Base-by-base conservation (phyloP, 2,329 filamentous ascomycete species). In the Rutstroemia sp. region DNA sequence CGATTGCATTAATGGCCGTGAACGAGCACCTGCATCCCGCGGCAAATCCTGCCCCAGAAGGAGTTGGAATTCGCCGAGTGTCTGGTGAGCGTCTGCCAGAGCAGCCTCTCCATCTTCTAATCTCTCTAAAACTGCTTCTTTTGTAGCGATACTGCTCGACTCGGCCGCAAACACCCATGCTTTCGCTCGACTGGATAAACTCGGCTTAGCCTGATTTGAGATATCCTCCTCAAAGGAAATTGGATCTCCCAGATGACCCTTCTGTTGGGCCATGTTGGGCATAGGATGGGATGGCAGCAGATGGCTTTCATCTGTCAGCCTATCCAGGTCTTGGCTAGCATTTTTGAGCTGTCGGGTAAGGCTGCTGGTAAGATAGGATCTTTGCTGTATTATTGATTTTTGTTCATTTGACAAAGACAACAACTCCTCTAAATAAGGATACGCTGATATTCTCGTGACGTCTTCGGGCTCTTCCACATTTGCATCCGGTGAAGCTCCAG, bases 121-220 rank as follows among this genome's bases (percentile, higher is more conserved):
- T 59, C 77, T 80, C 64, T 84, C 81, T 8, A 79, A 77, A 10
- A 86, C 79, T 8, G 73, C 70, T 63, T 85, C 81, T 10, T 83
- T 74, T 1, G 77, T 83, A 2, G 75, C 71, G 54, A 83, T 79
- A 62, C 82, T 83, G 62, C 82, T 80, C 3, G 80, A 75, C 56
- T 85, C 79, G 1, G 81, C 78, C 1, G 83, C 81, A 62, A 75
- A 77, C 8, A 82, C 75, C 83, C 83, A 87, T 9, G 78, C 77
- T 59, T 77, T 75, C 49, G 82, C 73, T 45, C 74, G 73, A 34
- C 66, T 69, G 19, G 74, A 71, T 3, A 77, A 68, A 45, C 74
- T 72, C 16, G 72, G 67, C 21, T 69, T 69, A 51, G 74, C 72
- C 5, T 71, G 64, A n/a, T 64, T 63, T 6, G 68, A 69, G 25